phyloP scores from a whole-genome alignment of 2,329 filamentous ascomycete genomes.

The Pyricularia grisea region DNA sequence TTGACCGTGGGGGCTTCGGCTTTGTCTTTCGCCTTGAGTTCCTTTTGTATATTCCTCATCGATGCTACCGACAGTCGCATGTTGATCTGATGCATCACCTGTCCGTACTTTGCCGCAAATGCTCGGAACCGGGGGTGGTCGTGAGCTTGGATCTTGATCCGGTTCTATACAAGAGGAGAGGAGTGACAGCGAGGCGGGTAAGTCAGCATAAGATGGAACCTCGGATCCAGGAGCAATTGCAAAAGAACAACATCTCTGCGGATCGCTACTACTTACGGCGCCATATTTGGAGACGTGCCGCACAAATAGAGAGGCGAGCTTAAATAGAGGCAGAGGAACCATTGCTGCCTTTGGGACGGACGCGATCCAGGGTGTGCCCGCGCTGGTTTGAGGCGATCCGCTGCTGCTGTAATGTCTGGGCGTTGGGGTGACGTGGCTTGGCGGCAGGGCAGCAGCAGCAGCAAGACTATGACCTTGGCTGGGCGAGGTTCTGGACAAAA shows the following conservation, averaged over 20 bases:
- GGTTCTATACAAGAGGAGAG: slow-evolving; percentile 37
- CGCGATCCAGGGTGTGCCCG: not conserved
- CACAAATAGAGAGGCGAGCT: slow-evolving; percentile 54
- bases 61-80: slow-evolving; percentile 54
- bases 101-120: slow-evolving; percentile 53
- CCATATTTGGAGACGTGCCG: slow-evolving; percentile 61
- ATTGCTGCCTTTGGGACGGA: slow-evolving; percentile 24
- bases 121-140: slow-evolving; percentile 52
- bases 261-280: slow-evolving; percentile 38
- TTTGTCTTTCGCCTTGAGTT: slow-evolving; percentile 49
- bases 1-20: slow-evolving; percentile 56
- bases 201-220: not conserved
- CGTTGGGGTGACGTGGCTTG: not conserved
- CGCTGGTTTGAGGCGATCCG: not conserved
- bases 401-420: not conserved
- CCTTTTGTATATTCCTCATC: slow-evolving; percentile 46
- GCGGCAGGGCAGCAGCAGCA: not conserved
- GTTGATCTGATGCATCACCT: slow-evolving; percentile 56
- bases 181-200: not conserved
- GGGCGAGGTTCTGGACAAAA: not conserved
- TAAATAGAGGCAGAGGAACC: slow-evolving; percentile 59
- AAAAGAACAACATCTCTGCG: not conserved
- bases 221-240: not conserved
- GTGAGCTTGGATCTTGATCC: slow-evolving; percentile 56
- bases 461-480: not conserved